A percentile compares a stretch with the other conserved stretches of the same genome.
phyloP scores from a whole-genome alignment of 169 alveolate genomes.

The Amoebophrya sp. region DNA sequence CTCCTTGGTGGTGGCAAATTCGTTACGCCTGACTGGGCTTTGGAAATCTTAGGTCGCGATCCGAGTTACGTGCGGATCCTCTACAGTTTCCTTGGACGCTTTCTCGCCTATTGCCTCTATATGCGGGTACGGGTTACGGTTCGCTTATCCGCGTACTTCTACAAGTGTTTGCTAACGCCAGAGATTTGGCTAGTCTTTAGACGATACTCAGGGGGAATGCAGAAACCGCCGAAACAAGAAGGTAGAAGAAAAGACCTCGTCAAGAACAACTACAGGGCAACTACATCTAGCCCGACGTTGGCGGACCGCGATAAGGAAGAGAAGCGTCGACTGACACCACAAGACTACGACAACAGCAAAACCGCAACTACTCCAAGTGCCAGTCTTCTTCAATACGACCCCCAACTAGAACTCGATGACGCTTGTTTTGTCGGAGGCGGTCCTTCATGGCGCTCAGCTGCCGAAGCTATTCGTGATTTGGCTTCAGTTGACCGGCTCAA shows the following conservation, averaged over 20 bases:
- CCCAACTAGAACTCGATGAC: background rate
- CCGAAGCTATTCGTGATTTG: background rate
- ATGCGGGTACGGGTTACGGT: background rate
- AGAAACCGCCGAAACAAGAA: no score
- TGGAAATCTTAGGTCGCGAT: background rate
- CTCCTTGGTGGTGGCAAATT: background rate
- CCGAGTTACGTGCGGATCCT: background rate
- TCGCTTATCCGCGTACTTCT: background rate
- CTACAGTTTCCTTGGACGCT: background rate
- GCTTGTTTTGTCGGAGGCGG: background rate
- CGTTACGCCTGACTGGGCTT: background rate
- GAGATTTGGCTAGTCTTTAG: background rate
- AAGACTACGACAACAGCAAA: background rate
- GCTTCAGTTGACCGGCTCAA: background rate
- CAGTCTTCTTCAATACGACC: background rate
- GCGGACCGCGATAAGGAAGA: no score
- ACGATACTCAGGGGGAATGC: background rate
- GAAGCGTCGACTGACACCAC: no score
- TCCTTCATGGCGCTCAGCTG: background rate
- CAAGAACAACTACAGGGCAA: no score
- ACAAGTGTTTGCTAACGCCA: background rate
- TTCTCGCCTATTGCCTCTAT: background rate
- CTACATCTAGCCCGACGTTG: no score
- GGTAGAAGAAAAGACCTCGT: no score
- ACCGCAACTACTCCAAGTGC: background rate